phyloP scores from a whole-genome alignment of 768 basidiomycete species.

The Boletus speciosus region DNA sequence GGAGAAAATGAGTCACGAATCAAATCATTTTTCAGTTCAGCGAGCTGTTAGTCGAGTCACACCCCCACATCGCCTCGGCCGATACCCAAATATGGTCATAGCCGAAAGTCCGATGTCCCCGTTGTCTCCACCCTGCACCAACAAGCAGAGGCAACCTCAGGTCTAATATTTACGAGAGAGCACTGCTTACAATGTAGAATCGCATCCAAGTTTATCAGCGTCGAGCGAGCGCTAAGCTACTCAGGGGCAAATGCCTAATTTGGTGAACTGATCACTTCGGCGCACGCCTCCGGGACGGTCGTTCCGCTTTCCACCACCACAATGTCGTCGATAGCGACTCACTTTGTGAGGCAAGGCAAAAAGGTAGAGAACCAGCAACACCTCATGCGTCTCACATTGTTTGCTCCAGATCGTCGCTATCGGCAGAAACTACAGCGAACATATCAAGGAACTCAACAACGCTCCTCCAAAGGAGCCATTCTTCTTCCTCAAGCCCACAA shows the following conservation, averaged over 20 bases:
- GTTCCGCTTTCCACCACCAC: constrained; percentile 4
- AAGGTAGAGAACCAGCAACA: constrained; percentile 32
- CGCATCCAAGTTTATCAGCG: too few species aligned
- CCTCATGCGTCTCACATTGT: background rate
- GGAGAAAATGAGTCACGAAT: constrained; percentile 5
- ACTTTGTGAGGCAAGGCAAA: constrained; percentile 45
- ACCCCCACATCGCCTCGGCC: constrained; percentile 21
- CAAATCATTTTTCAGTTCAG: constrained; percentile 6
- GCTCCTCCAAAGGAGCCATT: constrained; percentile 87
- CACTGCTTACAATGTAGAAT: too few species aligned
- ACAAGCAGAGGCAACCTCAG: background rate
- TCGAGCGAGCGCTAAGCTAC: too few species aligned
- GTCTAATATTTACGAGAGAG: too few species aligned
- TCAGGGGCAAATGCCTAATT: background rate
- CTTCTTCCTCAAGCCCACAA: constrained; percentile 97
- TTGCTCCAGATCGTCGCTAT: constrained; percentile 81
- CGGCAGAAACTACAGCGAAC: constrained; percentile 90
- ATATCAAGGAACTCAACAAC: constrained; percentile 90
- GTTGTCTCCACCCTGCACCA: background rate
- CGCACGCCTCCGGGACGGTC: background rate
- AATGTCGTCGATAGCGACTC: constrained; percentile 35
- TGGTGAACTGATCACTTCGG: background rate
- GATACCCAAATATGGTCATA: constrained; percentile 14
- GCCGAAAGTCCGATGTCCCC: constrained; percentile 23
- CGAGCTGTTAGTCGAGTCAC: constrained; percentile 20